Evolutionary conservation across 139 green algal genomes (phyloP).

Genomic region (Pleodorina starrii): DNA sequence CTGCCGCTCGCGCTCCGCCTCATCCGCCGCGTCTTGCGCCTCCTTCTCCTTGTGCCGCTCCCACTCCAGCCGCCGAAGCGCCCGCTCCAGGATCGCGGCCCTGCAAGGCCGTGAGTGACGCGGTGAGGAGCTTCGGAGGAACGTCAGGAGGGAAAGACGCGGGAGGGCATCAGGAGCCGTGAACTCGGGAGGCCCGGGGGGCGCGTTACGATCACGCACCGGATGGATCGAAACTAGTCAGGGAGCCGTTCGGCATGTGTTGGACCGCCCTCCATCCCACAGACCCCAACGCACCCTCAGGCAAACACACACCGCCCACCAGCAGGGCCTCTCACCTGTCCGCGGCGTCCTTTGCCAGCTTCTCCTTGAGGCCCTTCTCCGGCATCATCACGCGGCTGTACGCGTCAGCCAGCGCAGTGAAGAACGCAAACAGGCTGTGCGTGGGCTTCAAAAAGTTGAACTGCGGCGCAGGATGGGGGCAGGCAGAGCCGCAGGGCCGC

Average conservation of each 20-base stretch:
- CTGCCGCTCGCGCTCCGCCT: constrained; percentile 88
- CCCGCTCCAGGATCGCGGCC: constrained; percentile 83
- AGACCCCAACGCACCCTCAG: too few species aligned
- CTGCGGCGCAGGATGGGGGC: constrained; percentile 51
- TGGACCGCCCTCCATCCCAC: too few species aligned
- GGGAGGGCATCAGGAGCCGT: too few species aligned
- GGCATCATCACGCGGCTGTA: constrained; percentile 97
- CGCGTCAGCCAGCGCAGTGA: constrained; percentile 92
- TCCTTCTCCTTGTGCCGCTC: constrained; percentile 84
- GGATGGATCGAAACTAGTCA: too few species aligned
- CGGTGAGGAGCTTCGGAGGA: too few species aligned
- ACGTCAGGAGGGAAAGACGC: too few species aligned
- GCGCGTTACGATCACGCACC: too few species aligned
- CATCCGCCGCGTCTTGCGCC: constrained; percentile 80
- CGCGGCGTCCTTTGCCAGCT: constrained; percentile 75
- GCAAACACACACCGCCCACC: too few species aligned
- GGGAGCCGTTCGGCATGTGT: too few species aligned
- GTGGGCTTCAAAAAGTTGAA: constrained; percentile 99
- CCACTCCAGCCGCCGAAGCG: constrained; percentile 92
- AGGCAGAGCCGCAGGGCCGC: background rate
- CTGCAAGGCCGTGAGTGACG: too few species aligned
- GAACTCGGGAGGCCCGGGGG: too few species aligned
- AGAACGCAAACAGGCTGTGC: constrained; percentile 95
- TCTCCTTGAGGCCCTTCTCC: constrained; percentile 78
- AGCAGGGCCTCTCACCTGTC: too few species aligned